These are phyloP conservation scores for Ottelia alismoides DNA, from an alignment of 106 monocot species.

Conservation along the genomic window DNA sequence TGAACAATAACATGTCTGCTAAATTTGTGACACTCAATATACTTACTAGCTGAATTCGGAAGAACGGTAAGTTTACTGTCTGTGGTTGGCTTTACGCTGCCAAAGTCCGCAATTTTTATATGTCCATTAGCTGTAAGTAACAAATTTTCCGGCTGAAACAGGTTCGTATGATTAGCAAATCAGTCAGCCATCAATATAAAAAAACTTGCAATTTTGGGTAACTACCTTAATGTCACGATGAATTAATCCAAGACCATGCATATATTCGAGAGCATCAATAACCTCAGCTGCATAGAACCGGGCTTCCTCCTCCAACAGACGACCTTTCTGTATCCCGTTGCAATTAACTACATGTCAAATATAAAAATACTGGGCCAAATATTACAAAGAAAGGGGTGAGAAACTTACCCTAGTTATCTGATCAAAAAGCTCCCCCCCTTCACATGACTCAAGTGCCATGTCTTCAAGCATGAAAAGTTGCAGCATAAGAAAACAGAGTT, in stretches of 20 bases:
- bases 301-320: slow-evolving; percentile 74
- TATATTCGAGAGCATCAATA: slow-evolving; percentile 89
- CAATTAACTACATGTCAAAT: not conserved
- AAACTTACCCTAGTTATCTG: slow-evolving; percentile 75
- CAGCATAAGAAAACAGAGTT: not conserved
- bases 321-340: slow-evolving; percentile 66
- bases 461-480: slow-evolving; percentile 37
- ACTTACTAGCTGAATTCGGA: slow-evolving; percentile 65
- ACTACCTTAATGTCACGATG: slow-evolving; percentile 98
- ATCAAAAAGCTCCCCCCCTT: slow-evolving; percentile 98
- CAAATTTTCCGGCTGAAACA: slow-evolving; percentile 99
- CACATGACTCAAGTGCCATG: slow-evolving; percentile 98
- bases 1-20: too few species aligned
- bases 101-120: slow-evolving; percentile 96
- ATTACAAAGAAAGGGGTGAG: not conserved
- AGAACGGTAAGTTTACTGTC: slow-evolving; percentile 62
- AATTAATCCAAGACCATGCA: slow-evolving; percentile 82
- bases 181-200: not conserved
- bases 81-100: slow-evolving; percentile 82
- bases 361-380: not conserved
- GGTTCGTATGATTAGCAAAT: slow-evolving; percentile 19
- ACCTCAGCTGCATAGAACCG: slow-evolving; percentile 98
- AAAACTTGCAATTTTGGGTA: not conserved
- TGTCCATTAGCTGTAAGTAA: slow-evolving; percentile 87
- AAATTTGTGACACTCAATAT: not conserved